Evolutionary conservation across 225 moss, liverwort and hornwort species (phyloP), one percentile per base, ranked within the genome.

Genomic region (Thuidium tamariscinum): DNA sequence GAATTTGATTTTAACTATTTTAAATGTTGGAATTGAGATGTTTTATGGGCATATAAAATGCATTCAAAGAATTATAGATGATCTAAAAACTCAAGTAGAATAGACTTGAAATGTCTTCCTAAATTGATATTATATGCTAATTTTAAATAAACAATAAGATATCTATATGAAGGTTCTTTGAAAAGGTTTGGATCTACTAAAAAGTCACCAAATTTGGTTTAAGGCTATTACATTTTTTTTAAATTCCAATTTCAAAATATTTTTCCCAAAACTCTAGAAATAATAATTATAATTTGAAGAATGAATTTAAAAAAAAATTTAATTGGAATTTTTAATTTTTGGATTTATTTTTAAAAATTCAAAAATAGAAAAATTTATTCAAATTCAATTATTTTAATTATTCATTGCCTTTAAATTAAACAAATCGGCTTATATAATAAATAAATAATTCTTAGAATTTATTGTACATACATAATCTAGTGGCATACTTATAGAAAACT

Each of bases 331-430:
- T n/a, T n/a, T n/a, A n/a, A n/a, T n/a, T n/a, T n/a, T n/a, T n/a
- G n/a, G n/a, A n/a, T n/a, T n/a, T n/a, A n/a, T n/a, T n/a, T n/a
- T n/a, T n/a, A n/a, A n/a, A 46, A 3, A 29, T 1, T 11, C 4
- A 30, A 18, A 30, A 18, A 17, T 6, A 26, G 2, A 3, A 0
- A 0, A 46, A 17, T 72, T 17, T 4, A 4, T 72, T 46, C 4
- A 46, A 72, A 18, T 32, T 73, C 32, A 20, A 6, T 6, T 2
- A n/a, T 8, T 0, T 22, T 52, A 73, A 48, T 30, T 19, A 48
- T 11, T 32, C 2, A 12, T 19, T 48, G 30, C 0, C 3, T 73
- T 29, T 70, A 6, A 4, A 48, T 49, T 34, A 18, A 20, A 1
- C 0, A 32, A 32, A 32, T 7, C 7, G n/a, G n/a, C 4, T 32